Evolutionary conservation across 1,139 yeast species (phyloP), one percentile per base, ranked within the genome.

Genomic region (Debaryomyces subglobosus): DNA sequence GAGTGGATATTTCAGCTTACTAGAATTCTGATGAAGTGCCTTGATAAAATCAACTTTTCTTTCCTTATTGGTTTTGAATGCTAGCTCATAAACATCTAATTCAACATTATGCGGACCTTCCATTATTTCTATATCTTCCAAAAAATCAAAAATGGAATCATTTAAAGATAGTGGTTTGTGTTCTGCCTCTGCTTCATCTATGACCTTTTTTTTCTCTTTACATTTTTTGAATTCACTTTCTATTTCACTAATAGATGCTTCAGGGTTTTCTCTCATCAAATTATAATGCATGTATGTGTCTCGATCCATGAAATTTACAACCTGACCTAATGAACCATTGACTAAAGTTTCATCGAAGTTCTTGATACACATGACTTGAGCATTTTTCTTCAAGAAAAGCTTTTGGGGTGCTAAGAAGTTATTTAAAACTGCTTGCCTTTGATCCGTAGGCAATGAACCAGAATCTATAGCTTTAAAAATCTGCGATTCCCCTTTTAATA

Each of bases 341-440:
- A 95, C 99, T 41, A 94, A 74, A 0, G 87, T 82, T 23, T 85
- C 90, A 64, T 92, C 97, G 49, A 89, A 78, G 63, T 94, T 95
- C 65, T 94, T 94, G 51, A 94, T 81, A 77, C 95, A 85, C 99
- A 94, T 95, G 0, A 94, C 99, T 68, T 94, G 99, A 0, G 97
- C 94, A 35, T 92, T 92, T 43, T 78, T 77, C 60, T 91, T 92
- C 56, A 94, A 71, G 10, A 72, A 73, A 20, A 94, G 65, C 29
- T 68, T 68, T 39, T 75, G 71, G 1, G 90, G 92, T 2, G 96
- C 95, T 63, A 94, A 72, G 54, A 90, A 85, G 56, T 85, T 82
- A n/a, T 78, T 74, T 35, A 89, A 65, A 43, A 82, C 59, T 33
- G 69, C 65, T 51, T 81, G 75, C 27, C 71, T 60, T 27, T 70